Evolutionary conservation across 306 rosid genomes (phyloP).

Genomic region (Cucumis melo): DNA sequence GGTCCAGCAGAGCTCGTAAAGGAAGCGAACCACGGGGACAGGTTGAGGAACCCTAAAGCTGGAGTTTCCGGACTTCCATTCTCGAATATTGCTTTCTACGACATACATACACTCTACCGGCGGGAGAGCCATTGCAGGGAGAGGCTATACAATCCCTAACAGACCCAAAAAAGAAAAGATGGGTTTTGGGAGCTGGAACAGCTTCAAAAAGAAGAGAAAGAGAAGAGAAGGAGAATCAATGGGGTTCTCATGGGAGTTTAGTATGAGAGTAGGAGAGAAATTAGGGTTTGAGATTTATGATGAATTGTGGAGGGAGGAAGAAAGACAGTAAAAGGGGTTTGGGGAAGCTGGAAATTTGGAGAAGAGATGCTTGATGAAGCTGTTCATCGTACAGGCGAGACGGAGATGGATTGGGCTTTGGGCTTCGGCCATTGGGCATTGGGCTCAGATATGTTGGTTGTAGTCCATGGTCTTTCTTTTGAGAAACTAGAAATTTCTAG

Average conservation of each 20-base stretch:
- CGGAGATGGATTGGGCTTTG: neutral
- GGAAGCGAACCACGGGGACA: constrained; percentile 75
- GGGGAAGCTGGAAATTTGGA: neutral
- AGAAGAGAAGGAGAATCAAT: neutral
- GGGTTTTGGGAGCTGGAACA: neutral
- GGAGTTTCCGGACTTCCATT: constrained; percentile 69
- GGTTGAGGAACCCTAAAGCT: constrained; percentile 44
- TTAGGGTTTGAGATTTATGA: constrained; percentile 8
- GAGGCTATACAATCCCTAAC: constrained; percentile 18
- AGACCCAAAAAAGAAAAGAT: neutral
- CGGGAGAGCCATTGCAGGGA: constrained; percentile 58
- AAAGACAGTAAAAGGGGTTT: neutral
- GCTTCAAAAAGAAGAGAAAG: neutral
- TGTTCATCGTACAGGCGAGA: neutral
- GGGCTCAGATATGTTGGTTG: neutral
- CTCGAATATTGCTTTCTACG: constrained; percentile 60
- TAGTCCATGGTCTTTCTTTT: neutral
- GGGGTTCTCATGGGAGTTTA: constrained; percentile 1
- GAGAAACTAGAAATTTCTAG: neutral
- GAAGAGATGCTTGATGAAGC: neutral
- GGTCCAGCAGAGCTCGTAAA: constrained; percentile 86
- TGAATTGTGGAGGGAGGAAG: neutral
- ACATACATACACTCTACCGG: constrained; percentile 48
- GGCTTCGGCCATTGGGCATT: neutral
- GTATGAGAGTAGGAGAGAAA: neutral